A percentile compares a stretch with the other conserved stretches of the same genome.
phyloP scores from a whole-genome alignment of 345 rosid genomes.

The Camelina laxa region DNA sequence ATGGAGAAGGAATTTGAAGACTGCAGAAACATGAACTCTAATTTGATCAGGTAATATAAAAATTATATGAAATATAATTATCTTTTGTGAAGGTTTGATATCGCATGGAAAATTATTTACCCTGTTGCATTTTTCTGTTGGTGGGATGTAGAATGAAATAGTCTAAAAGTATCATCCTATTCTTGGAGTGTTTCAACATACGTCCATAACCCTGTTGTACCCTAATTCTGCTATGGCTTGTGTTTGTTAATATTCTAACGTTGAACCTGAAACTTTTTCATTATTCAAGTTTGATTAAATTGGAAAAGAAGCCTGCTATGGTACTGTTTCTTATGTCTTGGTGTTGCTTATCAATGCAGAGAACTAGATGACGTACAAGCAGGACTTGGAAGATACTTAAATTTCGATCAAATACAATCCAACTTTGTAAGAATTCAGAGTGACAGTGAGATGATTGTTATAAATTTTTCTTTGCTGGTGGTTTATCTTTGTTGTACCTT shows the following conservation, averaged over 20 bases:
- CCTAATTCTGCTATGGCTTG: constrained; percentile 26
- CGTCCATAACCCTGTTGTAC: constrained; percentile 3
- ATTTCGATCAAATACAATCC: constrained; percentile 47
- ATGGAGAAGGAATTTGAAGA: constrained; percentile 63
- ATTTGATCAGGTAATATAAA: constrained; percentile 63
- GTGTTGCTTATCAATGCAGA: constrained; percentile 52
- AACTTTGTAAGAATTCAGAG: constrained; percentile 58
- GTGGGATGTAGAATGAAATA: not conserved
- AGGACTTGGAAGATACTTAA: constrained; percentile 54
- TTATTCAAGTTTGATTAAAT: not conserved
- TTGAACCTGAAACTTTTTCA: constrained; percentile 20
- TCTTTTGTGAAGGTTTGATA: constrained; percentile 25
- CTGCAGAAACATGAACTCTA: constrained; percentile 68
- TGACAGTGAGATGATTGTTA: constrained; percentile 33
- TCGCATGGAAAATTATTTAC: constrained; percentile 20
- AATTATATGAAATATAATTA: constrained; percentile 3
- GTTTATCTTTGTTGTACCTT: constrained; percentile 36
- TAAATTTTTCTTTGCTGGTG: constrained; percentile 22
- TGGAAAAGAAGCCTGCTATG: constrained; percentile 23
- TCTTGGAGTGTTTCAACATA: constrained; percentile 14
- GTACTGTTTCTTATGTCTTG: constrained; percentile 27
- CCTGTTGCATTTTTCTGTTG: constrained; percentile 28
- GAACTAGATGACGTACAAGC: constrained; percentile 68
- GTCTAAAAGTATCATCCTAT: constrained; percentile 1
- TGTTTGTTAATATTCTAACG: not conserved